phyloP scores from a whole-genome alignment of 2,329 filamentous ascomycete species.

The Pseudocercospora fijiensis region DNA sequence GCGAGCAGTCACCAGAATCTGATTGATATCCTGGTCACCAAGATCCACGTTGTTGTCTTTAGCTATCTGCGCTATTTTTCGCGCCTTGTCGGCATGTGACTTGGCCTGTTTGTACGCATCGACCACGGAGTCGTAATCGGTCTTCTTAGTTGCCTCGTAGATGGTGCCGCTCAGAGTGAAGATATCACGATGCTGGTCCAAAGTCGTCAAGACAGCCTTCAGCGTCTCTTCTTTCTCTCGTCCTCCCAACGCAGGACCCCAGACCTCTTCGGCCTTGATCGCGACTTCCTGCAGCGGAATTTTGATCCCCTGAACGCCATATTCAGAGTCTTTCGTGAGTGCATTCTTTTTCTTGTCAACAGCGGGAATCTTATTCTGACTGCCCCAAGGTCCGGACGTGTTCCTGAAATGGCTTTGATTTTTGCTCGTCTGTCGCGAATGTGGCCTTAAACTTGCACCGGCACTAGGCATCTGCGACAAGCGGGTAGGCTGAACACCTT shows the following conservation, averaged over 20 bases:
- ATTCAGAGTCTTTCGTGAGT: constrained; percentile 87
- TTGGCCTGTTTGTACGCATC: constrained; percentile 85
- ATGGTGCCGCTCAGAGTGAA: constrained; percentile 78
- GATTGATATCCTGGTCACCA: constrained; percentile 77
- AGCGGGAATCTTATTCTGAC: constrained; percentile 38
- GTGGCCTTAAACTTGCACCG: constrained; percentile 41
- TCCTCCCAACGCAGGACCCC: constrained; percentile 90
- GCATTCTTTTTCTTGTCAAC: constrained; percentile 79
- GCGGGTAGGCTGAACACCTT: constrained; percentile 57
- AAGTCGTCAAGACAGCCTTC: constrained; percentile 70
- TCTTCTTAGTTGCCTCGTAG: constrained; percentile 81
- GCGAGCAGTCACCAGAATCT: constrained; percentile 80
- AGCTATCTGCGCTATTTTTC: constrained; percentile 61
- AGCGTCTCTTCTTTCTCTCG: constrained; percentile 87
- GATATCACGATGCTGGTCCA: constrained; percentile 77
- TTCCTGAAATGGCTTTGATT: constrained; percentile 48
- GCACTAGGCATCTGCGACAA: constrained; percentile 22
- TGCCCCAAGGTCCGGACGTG: constrained; percentile 39
- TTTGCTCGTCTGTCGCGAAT: constrained; percentile 68
- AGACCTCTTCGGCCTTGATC: constrained; percentile 93
- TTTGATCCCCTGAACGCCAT: constrained; percentile 85
- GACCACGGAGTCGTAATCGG: constrained; percentile 83
- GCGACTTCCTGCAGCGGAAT: constrained; percentile 82
- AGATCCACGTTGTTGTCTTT: constrained; percentile 50
- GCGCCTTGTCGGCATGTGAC: constrained; percentile 75